A percentile compares a stretch with the other conserved stretches of the same genome.
Evolutionary conservation across 176 grass and related monocot genomes (phyloP).

Genomic region (Carex cristatella): DNA sequence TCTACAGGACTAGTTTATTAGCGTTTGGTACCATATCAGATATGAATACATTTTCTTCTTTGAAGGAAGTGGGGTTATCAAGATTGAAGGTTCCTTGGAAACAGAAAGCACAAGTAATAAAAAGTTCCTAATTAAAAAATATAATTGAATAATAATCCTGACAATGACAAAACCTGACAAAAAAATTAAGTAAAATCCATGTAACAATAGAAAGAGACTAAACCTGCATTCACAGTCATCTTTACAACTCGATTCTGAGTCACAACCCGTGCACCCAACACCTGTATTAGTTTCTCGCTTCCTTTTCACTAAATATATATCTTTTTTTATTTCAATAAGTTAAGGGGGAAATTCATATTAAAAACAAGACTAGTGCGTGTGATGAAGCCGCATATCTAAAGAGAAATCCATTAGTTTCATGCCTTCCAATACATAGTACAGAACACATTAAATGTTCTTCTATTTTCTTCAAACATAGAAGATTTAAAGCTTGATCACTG

Average conservation of each 20-base stretch:
- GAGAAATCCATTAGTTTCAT: neutral
- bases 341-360: conserved; percentile 23
- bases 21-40: neutral
- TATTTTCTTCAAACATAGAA: neutral
- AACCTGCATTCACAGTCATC: conserved; percentile 98
- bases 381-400: neutral
- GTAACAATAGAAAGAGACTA: conserved; percentile 15
- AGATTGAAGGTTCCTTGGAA: neutral
- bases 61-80: neutral
- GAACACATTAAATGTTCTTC: neutral
- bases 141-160: neutral
- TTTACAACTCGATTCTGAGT: conserved; percentile 71
- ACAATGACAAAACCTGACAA: neutral
- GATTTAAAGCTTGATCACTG: too few species aligned
- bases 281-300: conserved; percentile 59
- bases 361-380: conserved; percentile 15
- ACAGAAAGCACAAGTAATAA: neutral
- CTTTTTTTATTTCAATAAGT: conserved; percentile 33
- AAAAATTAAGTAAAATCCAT: neutral
- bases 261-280: conserved; percentile 73
- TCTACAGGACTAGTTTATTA: neutral
- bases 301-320: conserved; percentile 97
- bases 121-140: neutral
- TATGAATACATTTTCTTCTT: neutral
- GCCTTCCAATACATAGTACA: neutral